phyloP scores from a whole-genome alignment of 2,329 filamentous ascomycete genomes.

The Aspergillus floridensis region DNA sequence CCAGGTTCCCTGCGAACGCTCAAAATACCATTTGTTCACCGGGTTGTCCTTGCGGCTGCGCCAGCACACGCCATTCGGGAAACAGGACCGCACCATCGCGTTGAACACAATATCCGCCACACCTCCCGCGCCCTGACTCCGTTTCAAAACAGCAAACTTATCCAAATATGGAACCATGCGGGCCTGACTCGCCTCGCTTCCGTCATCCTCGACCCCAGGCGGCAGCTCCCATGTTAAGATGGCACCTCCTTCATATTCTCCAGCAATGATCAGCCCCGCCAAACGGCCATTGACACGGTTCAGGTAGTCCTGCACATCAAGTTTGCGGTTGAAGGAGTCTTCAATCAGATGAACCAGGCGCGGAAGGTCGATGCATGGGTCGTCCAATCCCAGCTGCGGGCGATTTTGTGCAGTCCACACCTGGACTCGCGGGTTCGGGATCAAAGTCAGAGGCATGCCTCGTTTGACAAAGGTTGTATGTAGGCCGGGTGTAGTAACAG shows the following conservation, averaged over 20 bases:
- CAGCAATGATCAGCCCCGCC: slow-evolving; percentile 89
- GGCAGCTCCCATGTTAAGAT: slow-evolving; percentile 93
- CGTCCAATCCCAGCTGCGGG: slow-evolving; percentile 67
- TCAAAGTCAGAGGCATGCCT: slow-evolving; percentile 83
- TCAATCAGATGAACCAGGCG: slow-evolving; percentile 85
- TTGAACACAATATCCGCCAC: slow-evolving; percentile 97
- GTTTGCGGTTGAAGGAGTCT: slow-evolving; percentile 82
- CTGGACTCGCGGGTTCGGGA: slow-evolving; percentile 65
- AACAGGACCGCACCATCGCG: slow-evolving; percentile 85
- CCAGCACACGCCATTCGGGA: slow-evolving; percentile 89
- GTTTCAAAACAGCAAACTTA: slow-evolving; percentile 91
- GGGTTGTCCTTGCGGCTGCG: slow-evolving; percentile 85
- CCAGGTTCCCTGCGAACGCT: slow-evolving; percentile 77
- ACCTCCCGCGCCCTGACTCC: slow-evolving; percentile 82
- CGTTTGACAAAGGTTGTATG: slow-evolving; percentile 82
- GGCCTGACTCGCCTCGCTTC: slow-evolving; percentile 51
- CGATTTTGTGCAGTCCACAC: slow-evolving; percentile 68
- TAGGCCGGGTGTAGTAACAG: slow-evolving; percentile 41
- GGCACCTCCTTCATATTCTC: slow-evolving; percentile 93
- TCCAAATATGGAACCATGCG: slow-evolving; percentile 89
- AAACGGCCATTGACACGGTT: slow-evolving; percentile 74
- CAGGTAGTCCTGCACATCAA: slow-evolving; percentile 82
- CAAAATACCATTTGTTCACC: slow-evolving; percentile 99
- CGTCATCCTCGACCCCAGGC: slow-evolving; percentile 54
- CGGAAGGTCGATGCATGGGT: slow-evolving; percentile 77